Conservation (phyloP, 202 grass and related monocot species). For the Carex arenaria region DNA sequence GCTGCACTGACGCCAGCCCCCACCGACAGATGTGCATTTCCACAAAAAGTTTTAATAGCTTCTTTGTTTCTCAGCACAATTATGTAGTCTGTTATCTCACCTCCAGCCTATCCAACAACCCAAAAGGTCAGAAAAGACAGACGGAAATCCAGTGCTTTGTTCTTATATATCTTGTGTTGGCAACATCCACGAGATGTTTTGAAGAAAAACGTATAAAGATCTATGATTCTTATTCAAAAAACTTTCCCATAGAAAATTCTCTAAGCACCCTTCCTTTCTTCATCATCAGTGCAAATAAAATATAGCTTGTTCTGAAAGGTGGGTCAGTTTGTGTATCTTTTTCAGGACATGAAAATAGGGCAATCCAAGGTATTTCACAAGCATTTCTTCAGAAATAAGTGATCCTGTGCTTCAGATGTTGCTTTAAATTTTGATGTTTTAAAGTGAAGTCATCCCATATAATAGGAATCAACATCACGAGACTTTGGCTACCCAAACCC, state of each 20-base stretch:
- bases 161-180: not conserved
- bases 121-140: conserved; percentile 9
- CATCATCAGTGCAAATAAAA: not conserved
- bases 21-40: conserved; percentile 70
- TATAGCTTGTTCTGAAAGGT: not conserved
- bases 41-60: conserved; percentile 85
- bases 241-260: not conserved
- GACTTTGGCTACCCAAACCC: not conserved
- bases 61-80: conserved; percentile 77
- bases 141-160: conserved; percentile 15
- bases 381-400: not conserved
- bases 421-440: not conserved
- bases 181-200: not conserved
- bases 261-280: not conserved
- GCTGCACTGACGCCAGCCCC: conserved; percentile 82
- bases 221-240: not conserved
- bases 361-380: not conserved
- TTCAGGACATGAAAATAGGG: not conserved
- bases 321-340: not conserved
- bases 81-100: conserved; percentile 84
- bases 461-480: not conserved
- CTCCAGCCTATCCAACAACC: conserved; percentile 52
- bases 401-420: not conserved
- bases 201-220: not conserved
- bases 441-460: not conserved